These are phyloP conservation scores for Hymenotorrendiella dingleyae DNA, from an alignment of 2,329 filamentous ascomycete genomes.

Conservation along the genomic window DNA sequence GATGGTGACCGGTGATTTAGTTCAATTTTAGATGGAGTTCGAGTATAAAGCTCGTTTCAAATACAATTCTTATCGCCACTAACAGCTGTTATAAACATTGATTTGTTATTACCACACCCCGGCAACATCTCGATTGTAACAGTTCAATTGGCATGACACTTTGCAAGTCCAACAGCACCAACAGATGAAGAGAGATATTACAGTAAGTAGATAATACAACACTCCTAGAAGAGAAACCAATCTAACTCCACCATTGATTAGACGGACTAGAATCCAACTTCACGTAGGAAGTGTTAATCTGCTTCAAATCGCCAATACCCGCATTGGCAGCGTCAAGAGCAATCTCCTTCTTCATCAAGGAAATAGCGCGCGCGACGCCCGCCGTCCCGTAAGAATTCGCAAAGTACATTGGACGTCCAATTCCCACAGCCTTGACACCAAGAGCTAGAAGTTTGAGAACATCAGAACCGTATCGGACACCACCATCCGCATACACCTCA, in stretches of 20 bases:
- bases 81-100: no score
- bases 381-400: conserved; percentile 42
- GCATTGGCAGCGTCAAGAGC: conserved; percentile 3
- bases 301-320: not conserved
- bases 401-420: conserved; percentile 48
- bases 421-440: conserved; percentile 56
- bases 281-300: not conserved
- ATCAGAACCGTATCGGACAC: conserved; percentile 50
- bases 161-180: no score
- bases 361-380: conserved; percentile 41
- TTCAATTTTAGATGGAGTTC: no score
- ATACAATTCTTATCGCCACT: no score
- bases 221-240: no score
- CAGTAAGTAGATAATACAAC: no score
- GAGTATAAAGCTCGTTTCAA: no score
- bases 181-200: no score
- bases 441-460: conserved; percentile 55
- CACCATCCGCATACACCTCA: conserved; percentile 56
- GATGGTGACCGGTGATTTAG: no score
- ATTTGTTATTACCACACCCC: no score
- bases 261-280: not conserved
- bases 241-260: not conserved
- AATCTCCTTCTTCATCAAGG: conserved; percentile 40
- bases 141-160: no score
- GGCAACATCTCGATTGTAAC: no score